Conservation (phyloP, 371 early-diverging fungal genomes). For the Haplosporangium sp. region DNA sequence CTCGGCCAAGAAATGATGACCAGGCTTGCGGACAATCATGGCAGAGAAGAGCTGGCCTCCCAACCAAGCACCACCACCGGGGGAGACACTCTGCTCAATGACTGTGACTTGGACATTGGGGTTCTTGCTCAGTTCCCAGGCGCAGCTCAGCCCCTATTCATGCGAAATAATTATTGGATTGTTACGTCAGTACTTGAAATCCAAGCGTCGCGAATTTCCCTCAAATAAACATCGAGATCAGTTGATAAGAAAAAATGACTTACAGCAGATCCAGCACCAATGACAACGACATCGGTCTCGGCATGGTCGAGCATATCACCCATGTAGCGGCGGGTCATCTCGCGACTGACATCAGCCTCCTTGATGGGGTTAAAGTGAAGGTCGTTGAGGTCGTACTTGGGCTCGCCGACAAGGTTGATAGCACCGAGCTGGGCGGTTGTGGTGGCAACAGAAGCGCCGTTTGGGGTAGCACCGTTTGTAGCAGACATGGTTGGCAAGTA, state of each 20-base stretch:
- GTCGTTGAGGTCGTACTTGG: conserved; percentile 53
- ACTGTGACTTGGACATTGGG: conserved; percentile 74
- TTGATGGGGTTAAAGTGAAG: conserved; percentile 70
- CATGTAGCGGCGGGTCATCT: conserved; percentile 79
- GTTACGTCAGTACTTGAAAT: neutral
- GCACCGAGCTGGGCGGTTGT: conserved; percentile 40
- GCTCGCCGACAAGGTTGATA: conserved; percentile 49
- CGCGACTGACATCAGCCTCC: conserved; percentile 77
- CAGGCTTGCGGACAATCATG: conserved; percentile 79
- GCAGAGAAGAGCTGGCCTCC: conserved; percentile 82
- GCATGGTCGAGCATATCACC: conserved; percentile 72
- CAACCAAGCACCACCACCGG: conserved; percentile 83
- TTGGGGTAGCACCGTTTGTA: conserved; percentile 16
- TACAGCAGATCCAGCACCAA: conserved; percentile 77
- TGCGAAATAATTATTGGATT: neutral
- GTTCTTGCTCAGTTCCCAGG: conserved; percentile 76
- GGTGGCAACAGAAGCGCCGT: conserved; percentile 25
- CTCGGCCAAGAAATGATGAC: conserved; percentile 72
- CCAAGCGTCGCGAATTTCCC: neutral
- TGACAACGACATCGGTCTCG: conserved; percentile 80
- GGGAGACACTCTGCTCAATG: conserved; percentile 74
- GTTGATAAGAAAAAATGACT: conserved; percentile 24
- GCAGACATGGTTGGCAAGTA: conserved; percentile 17
- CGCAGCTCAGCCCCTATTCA: conserved; percentile 65
- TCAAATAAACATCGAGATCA: neutral